Evolutionary conservation across 176 grass and related monocot species (phyloP), one percentile per base, ranked within the genome.

Genomic region (Eleusine indica): DNA sequence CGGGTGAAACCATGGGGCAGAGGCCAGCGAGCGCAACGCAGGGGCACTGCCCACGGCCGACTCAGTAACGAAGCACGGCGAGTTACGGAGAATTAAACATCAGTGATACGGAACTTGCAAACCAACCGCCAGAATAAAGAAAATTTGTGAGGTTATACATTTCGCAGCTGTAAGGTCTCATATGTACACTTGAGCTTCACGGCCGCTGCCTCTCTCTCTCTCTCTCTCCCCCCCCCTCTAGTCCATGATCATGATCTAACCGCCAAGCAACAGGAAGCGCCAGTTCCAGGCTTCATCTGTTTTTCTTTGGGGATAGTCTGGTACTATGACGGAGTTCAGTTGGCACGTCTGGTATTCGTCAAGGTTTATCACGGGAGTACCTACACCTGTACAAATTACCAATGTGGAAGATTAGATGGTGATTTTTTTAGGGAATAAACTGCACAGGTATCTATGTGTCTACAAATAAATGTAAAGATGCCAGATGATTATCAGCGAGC

Each of bases 141-240:
- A 80, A 60, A 70, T 32, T 57, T 10, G 47, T 63, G 19, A 25
- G 42, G 67, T 75, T 70, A 79, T 53, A 75, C 37, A 7, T 80
- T 81, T 25, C 37, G 64, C 58, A 70, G 77, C 51, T 65, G 80
- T 83, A 75, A 1, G 42, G 54, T 75, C 70, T 83, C 80, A 1
- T 87, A 87, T 90, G 84, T 87, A 87, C 88, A 87, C 40, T 87
- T 90, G 63, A 65, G 3, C 11, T 66, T 66, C 60, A 63, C 60
- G 22, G n/a, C 21, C 6, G 48, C 48, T 51, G 48, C 48, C 14
- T 10, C 5, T 60, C 37, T 10, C 57, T 40, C 9, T 22, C 18
- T 51, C 25, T 25, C 25, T 25, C 25, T 25, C 25, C 25, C 25
- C 25, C 25, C 25, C 25, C 25, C 25, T 25, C n/a, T 28, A 62